These are phyloP conservation scores for Fusarium tricinctum DNA, from an alignment of 2,329 filamentous ascomycete species.

Conservation along the genomic window DNA sequence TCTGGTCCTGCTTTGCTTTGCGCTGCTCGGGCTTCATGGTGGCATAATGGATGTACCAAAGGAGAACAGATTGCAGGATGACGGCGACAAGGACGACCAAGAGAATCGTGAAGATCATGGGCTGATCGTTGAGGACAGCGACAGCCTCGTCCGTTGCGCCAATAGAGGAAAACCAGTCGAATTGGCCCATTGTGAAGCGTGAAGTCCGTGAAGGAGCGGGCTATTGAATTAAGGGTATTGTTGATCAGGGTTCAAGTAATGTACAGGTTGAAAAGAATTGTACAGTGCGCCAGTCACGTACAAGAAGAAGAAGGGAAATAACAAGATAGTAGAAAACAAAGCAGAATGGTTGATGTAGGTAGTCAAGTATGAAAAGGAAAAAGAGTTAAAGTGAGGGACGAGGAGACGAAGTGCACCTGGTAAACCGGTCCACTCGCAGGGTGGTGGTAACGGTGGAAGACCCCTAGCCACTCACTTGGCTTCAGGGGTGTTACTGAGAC, in stretches of 20 bases:
- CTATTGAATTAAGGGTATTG: constrained; percentile 3
- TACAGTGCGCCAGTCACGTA: constrained; percentile 49
- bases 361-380: constrained; percentile 26
- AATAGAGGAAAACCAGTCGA: constrained; percentile 69
- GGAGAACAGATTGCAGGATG: constrained; percentile 61
- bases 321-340: constrained; percentile 18
- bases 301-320: constrained; percentile 20
- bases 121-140: constrained; percentile 72
- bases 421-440: constrained; percentile 33
- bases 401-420: constrained; percentile 48
- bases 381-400: constrained; percentile 27
- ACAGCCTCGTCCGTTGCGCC: constrained; percentile 71
- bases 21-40: constrained; percentile 73
- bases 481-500: constrained; percentile 46
- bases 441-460: constrained; percentile 44
- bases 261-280: constrained; percentile 22
- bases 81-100: constrained; percentile 67
- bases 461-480: constrained; percentile 37
- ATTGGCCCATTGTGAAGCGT: constrained; percentile 61
- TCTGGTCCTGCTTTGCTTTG: constrained; percentile 64
- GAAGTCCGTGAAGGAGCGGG: background rate
- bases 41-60: constrained; percentile 72
- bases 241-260: constrained; percentile 11
- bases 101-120: constrained; percentile 70
- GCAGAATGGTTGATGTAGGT: constrained; percentile 17